Evolutionary conservation across 352 stramenopile species (phyloP).

Genomic region (Globisporangium cederbergense): DNA sequence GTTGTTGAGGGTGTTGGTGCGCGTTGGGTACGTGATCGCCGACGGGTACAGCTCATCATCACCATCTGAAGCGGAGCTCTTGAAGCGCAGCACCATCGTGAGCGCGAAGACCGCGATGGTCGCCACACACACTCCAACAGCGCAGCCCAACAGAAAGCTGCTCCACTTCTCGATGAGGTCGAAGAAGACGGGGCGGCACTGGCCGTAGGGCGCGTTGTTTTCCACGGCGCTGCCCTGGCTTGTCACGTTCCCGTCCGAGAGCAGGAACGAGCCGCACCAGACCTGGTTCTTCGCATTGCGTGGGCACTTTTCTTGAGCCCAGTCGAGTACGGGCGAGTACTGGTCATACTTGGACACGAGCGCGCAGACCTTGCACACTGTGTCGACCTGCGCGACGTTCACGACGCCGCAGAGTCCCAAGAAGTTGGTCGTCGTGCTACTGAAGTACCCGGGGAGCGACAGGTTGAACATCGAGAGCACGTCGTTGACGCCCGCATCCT

Average conservation of each 20-base stretch:
- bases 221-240: constrained; percentile 30
- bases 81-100: constrained; percentile 49
- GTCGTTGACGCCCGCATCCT: constrained; percentile 34
- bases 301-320: constrained; percentile 54
- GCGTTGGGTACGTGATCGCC: neutral
- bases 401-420: constrained; percentile 41
- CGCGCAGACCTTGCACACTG: constrained; percentile 59
- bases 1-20: constrained; percentile 5
- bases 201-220: constrained; percentile 56
- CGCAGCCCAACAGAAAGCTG: constrained; percentile 48
- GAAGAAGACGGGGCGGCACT: constrained; percentile 62
- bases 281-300: constrained; percentile 48
- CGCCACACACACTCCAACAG: constrained; percentile 51
- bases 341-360: constrained; percentile 47
- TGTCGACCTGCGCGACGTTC: constrained; percentile 40
- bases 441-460: constrained; percentile 38
- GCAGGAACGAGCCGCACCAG: constrained; percentile 71
- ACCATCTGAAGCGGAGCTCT: constrained; percentile 22
- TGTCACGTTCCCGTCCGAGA: constrained; percentile 22
- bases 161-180: constrained; percentile 68
- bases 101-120: constrained; percentile 51
- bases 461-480: constrained; percentile 57
- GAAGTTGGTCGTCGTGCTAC: constrained; percentile 43
- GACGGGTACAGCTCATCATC: constrained; percentile 19
- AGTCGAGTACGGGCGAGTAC: constrained; percentile 66